These are phyloP conservation scores for Phytophthora pini DNA, from an alignment of 352 stramenopile genomes.

Conservation along the genomic window DNA sequence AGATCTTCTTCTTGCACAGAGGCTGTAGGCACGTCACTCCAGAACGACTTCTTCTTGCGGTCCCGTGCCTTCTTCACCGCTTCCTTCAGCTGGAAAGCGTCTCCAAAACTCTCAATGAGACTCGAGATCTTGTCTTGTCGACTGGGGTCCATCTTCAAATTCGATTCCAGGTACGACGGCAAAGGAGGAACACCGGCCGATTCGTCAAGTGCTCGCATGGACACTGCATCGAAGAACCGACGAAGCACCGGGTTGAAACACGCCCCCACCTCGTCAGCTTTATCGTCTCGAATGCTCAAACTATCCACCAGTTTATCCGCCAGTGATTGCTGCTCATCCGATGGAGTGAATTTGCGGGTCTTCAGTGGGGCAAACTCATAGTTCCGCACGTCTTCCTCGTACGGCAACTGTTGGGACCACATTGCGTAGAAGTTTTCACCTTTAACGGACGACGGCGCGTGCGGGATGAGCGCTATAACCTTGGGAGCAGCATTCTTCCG, in stretches of 20 bases:
- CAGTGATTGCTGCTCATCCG: conserved; percentile 58
- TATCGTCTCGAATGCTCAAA: conserved; percentile 73
- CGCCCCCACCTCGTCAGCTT: conserved; percentile 54
- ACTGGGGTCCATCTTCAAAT: conserved; percentile 63
- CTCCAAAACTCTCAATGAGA: conserved; percentile 73
- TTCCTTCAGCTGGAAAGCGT: conserved; percentile 81
- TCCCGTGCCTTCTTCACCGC: conserved; percentile 69
- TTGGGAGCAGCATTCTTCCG: conserved; percentile 82
- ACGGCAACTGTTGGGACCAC: conserved; percentile 79
- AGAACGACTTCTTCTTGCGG: conserved; percentile 82
- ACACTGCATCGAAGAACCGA: conserved; percentile 77
- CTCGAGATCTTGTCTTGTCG: conserved; percentile 55
- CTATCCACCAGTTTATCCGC: conserved; percentile 79
- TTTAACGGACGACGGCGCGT: conserved; percentile 34
- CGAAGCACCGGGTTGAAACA: conserved; percentile 81
- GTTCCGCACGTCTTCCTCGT: conserved; percentile 77
- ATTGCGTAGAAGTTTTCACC: conserved; percentile 70
- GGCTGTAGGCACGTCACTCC: conserved; percentile 64
- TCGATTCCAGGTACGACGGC: conserved; percentile 63
- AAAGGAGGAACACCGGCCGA: conserved; percentile 54
- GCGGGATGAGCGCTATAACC: conserved; percentile 76
- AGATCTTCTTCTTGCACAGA: conserved; percentile 46
- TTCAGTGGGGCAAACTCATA: conserved; percentile 83
- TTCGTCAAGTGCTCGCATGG: conserved; percentile 61
- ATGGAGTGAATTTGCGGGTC: conserved; percentile 56